Percentiles rank a stretch among this genome's conserved stretches.
Conservation (phyloP, 163 green algal species). For the Prototheca wickerhamii region DNA sequence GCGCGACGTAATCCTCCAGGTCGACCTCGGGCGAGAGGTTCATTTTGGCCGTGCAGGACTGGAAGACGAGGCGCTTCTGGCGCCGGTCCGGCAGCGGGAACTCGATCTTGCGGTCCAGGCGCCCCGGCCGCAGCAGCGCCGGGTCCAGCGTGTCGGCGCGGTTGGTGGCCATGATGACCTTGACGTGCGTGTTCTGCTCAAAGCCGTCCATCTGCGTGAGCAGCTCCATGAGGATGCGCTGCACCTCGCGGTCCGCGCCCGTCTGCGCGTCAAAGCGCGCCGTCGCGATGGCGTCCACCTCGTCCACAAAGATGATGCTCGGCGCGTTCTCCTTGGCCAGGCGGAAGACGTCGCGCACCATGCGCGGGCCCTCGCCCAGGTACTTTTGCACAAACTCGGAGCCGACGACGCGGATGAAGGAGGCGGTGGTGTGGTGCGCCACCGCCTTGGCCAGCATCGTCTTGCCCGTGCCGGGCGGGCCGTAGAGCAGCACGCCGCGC, state of each 20-base stretch:
- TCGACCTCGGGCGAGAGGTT: conserved; percentile 98
- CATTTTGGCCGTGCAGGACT: conserved; percentile 97
- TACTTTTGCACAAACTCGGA: conserved; percentile 99
- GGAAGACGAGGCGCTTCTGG: conserved; percentile 98
- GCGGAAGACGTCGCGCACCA: conserved; percentile 98
- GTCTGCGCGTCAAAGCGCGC: conserved; percentile 96
- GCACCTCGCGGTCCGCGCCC: conserved; percentile 85
- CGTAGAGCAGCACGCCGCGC: conserved; percentile 79
- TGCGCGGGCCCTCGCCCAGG: conserved; percentile 93
- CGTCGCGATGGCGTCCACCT: conserved; percentile 98
- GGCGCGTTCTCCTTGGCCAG: conserved; percentile 98
- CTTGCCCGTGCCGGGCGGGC: conserved; percentile 88
- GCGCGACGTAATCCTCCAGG: conserved; percentile 94
- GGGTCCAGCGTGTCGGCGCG: conserved; percentile 92
- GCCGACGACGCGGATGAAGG: conserved; percentile 97
- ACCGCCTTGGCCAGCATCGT: conserved; percentile 99
- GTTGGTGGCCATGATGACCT: conserved; percentile 99
- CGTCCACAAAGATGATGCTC: conserved; percentile 99
- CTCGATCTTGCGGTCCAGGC: conserved; percentile 99
- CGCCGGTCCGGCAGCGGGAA: conserved; percentile 92
- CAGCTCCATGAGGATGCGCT: conserved; percentile 99
- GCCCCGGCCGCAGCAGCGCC: conserved; percentile 87
- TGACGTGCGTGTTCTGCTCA: conserved; percentile 98
- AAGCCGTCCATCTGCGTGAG: conserved; percentile 99
- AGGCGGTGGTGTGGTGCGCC: conserved; percentile 94